A percentile compares a stretch with the other conserved stretches of the same genome.
Evolutionary conservation across 139 green algal species (phyloP).

Genomic region (Prasinococcaceae sp.): DNA sequence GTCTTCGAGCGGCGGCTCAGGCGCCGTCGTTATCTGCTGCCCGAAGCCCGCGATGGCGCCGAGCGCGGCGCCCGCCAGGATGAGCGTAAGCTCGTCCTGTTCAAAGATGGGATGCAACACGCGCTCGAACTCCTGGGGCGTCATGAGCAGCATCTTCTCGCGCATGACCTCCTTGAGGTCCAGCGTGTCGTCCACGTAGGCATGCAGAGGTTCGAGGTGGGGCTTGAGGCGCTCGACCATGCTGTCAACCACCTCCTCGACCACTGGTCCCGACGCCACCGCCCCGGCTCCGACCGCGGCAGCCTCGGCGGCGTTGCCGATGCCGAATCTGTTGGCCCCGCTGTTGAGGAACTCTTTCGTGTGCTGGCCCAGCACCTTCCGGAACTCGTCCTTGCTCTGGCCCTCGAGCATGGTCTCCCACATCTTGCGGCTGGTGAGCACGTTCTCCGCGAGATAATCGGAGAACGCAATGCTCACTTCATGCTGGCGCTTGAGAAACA

Average conservation of each 20-base stretch:
- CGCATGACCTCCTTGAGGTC: conserved; percentile 9
- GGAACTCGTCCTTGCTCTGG: conserved; percentile 1
- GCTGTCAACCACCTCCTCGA: neutral
- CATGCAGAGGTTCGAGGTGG: conserved; percentile 17
- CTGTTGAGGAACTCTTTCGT: conserved; percentile 9
- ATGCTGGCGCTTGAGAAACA: conserved; percentile 19
- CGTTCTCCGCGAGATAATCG: conserved; percentile 5
- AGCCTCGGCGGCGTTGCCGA: neutral
- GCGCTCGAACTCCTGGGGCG: conserved; percentile 15
- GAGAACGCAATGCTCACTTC: conserved; percentile 18
- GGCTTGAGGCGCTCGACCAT: neutral
- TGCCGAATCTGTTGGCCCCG: neutral
- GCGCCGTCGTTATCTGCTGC: conserved; percentile 16
- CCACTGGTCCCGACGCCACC: neutral
- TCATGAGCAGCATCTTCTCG: conserved; percentile 15
- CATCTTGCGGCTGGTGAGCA: conserved; percentile 16
- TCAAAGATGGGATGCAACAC: conserved; percentile 25
- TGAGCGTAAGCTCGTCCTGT: conserved; percentile 24
- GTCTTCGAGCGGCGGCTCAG: too few relatives aligned
- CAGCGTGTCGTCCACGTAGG: conserved; percentile 16
- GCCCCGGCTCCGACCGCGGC: neutral
- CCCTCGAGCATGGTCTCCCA: conserved; percentile 15
- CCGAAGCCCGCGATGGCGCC: conserved; percentile 13
- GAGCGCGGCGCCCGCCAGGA: conserved; percentile 21
- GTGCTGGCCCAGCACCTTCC: conserved; percentile 11